These are phyloP conservation scores for Eucalyptus dawsonii DNA, from an alignment of 345 rosid genomes.

Conservation along the genomic window DNA sequence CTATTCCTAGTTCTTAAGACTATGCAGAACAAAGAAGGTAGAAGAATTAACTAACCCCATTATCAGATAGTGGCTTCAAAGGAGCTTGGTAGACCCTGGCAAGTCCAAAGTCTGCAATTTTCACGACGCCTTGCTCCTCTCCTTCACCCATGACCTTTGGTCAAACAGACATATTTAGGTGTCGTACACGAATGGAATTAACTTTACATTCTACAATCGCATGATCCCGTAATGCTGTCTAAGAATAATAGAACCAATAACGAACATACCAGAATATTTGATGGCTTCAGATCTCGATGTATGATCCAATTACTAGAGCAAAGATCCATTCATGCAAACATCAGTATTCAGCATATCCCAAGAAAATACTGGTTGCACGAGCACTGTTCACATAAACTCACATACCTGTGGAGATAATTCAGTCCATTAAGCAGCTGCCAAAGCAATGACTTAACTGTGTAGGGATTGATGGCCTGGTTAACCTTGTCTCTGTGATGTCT, in stretches of 20 bases:
- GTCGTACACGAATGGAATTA: neutral
- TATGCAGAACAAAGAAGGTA: neutral
- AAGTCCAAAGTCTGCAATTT: conserved; percentile 96
- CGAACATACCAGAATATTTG: conserved; percentile 69
- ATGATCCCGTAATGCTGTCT: neutral
- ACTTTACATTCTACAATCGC: neutral
- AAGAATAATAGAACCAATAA: neutral
- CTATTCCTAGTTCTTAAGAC: neutral
- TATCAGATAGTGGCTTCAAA: conserved; percentile 63
- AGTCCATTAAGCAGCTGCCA: conserved; percentile 99
- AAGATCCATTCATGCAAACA: neutral
- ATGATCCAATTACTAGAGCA: conserved; percentile 81
- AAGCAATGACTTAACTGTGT: conserved; percentile 86
- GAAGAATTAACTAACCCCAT: conserved; percentile 38
- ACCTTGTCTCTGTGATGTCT: conserved; percentile 90
- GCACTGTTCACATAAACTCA: neutral
- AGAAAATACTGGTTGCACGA: neutral
- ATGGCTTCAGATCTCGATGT: conserved; percentile 96
- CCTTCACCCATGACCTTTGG: conserved; percentile 78
- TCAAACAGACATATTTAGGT: neutral
- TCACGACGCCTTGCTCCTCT: conserved; percentile 89
- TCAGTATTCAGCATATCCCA: neutral
- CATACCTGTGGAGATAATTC: conserved; percentile 69
- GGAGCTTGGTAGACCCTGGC: conserved; percentile 97
- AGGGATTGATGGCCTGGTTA: conserved; percentile 46